These are phyloP conservation scores for Bauhinia variegata DNA, from an alignment of 306 rosid species.

Conservation along the genomic window DNA sequence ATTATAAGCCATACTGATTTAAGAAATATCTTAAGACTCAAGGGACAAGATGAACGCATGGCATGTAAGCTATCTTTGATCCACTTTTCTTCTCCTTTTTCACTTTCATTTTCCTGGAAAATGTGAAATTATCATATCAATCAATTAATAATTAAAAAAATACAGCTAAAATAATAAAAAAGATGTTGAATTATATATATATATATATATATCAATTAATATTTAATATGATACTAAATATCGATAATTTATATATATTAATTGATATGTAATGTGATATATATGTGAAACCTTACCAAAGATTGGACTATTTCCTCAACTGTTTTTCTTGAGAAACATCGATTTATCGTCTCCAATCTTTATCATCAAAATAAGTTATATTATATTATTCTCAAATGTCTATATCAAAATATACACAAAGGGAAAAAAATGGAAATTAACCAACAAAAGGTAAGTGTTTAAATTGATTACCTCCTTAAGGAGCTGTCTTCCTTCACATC, in stretches of 20 bases:
- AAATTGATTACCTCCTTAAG: constrained; percentile 13
- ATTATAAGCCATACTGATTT: too few relatives aligned
- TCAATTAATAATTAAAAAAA: background rate
- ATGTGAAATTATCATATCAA: background rate
- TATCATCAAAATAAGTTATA: background rate
- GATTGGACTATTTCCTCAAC: constrained; percentile 40
- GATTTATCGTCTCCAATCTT: constrained; percentile 35
- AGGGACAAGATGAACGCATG: constrained; percentile 4
- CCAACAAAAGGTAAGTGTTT: too few relatives aligned
- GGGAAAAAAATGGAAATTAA: background rate
- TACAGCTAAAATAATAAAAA: background rate
- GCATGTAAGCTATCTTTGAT: background rate
- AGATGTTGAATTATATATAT: background rate
- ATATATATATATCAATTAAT: too few relatives aligned
- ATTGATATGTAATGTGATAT: too few relatives aligned
- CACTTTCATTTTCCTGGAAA: constrained; percentile 32
- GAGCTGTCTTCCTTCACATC: constrained; percentile 21
- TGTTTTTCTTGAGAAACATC: constrained; percentile 37
- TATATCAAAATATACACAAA: background rate
- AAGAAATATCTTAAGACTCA: constrained; percentile 4
- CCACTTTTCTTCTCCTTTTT: constrained; percentile 31
- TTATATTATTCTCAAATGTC: background rate
- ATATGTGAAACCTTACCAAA: too few relatives aligned
- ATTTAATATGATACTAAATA: too few relatives aligned
- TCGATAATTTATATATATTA: too few relatives aligned